These are phyloP conservation scores for Kalmanozyma brasiliensis DNA, from an alignment of 1,284 basidiomycete species.

Conservation along the genomic window DNA sequence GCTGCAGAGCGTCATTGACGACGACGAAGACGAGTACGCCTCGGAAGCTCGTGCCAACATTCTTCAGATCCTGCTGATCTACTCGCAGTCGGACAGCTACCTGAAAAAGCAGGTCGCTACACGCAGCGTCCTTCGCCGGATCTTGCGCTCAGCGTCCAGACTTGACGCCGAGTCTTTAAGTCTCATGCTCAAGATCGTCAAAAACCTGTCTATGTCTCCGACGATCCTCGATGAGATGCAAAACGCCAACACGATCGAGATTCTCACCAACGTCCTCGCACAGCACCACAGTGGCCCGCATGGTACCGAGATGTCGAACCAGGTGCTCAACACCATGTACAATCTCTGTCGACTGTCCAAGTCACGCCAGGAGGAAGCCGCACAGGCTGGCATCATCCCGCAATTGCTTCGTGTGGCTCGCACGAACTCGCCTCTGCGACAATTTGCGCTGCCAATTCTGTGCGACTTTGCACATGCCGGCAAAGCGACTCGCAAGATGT, in stretches of 20 bases:
- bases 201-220: conserved; percentile 88
- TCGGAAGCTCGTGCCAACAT: conserved; percentile 86
- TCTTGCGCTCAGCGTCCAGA: conserved; percentile 67
- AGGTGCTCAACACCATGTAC: conserved; percentile 64
- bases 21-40: conserved; percentile 72
- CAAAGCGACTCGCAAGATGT: conserved; percentile 59
- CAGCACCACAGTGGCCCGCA: conserved; percentile 82
- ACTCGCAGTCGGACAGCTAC: conserved; percentile 91
- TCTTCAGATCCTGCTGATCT: conserved; percentile 87
- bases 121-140: conserved; percentile 86
- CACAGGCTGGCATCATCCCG: conserved; percentile 91
- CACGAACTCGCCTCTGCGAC: conserved; percentile 88
- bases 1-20: conserved; percentile 84
- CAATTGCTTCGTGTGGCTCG: conserved; percentile 86
- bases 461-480: conserved; percentile 73
- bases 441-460: conserved; percentile 94
- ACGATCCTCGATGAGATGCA: conserved; percentile 90
- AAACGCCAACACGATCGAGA: conserved; percentile 93
- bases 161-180: conserved; percentile 82
- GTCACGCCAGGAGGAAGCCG: conserved; percentile 86
- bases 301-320: conserved; percentile 73
- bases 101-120: conserved; percentile 90
- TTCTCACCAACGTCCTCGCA: conserved; percentile 83
- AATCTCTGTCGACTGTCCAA: conserved; percentile 62
- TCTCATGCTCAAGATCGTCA: conserved; percentile 90